phyloP scores from a whole-genome alignment of 2,329 filamentous ascomycete genomes.

The Metarhizium humberi region DNA sequence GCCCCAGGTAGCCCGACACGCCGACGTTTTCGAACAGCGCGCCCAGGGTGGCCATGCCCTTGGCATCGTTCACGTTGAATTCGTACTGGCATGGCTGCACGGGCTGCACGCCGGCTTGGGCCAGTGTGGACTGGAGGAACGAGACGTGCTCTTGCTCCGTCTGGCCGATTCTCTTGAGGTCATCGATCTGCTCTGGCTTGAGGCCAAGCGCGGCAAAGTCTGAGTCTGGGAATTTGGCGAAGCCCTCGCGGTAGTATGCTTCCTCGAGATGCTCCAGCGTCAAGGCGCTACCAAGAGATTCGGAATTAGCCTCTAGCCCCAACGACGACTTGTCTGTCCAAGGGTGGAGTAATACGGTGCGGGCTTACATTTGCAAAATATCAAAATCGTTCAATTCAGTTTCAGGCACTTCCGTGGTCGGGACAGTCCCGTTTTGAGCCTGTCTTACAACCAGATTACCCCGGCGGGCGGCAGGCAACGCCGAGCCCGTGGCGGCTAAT shows the following conservation, averaged over 20 bases:
- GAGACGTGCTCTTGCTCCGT: constrained; percentile 45
- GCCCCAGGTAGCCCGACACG: constrained; percentile 65
- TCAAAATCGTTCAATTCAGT: not conserved
- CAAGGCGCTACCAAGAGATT: constrained; percentile 36
- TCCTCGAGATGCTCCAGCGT: constrained; percentile 69
- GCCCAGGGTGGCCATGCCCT: constrained; percentile 59
- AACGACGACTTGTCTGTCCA: not conserved
- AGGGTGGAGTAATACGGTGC: not conserved
- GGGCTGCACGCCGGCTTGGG: constrained; percentile 52
- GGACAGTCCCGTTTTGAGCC: not conserved
- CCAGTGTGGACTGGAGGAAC: constrained; percentile 44
- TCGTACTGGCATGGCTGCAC: constrained; percentile 64
- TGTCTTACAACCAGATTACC: not conserved
- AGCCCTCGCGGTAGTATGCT: constrained; percentile 62
- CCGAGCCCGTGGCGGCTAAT: constrained; percentile 35
- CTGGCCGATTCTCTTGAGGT: constrained; percentile 51
- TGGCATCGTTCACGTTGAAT: constrained; percentile 58
- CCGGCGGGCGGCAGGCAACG: constrained; percentile 30
- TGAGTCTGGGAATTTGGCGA: constrained; percentile 53
- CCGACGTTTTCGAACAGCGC: constrained; percentile 64
- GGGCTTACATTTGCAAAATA: constrained; percentile 48
- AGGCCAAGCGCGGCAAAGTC: constrained; percentile 50
- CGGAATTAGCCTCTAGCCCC: not conserved
- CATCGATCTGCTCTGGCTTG: constrained; percentile 20
- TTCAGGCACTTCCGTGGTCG: not conserved